Evolutionary conservation across 768 basidiomycete species (phyloP).

Genomic region (Psilocybe azurescens): DNA sequence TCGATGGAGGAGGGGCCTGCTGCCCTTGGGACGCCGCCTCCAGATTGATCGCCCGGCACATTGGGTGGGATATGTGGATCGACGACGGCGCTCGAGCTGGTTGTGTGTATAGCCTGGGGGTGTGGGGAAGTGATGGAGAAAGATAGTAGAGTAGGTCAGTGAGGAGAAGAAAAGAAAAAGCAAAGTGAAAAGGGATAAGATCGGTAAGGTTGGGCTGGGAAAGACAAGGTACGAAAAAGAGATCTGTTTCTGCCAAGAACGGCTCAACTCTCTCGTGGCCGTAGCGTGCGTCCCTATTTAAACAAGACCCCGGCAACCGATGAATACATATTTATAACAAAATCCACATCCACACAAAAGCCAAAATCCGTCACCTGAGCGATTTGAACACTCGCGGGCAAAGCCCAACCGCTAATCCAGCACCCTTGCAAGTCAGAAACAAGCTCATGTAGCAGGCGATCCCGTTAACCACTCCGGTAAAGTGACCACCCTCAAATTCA

Average conservation of each 20-base stretch:
- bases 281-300: conserved; percentile 42
- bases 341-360: neutral
- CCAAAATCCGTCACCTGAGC: conserved; percentile 33
- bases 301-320: conserved; percentile 20
- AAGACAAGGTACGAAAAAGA: neutral
- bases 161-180: too few species aligned
- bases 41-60: neutral
- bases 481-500: conserved; percentile 54
- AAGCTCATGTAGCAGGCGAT: conserved; percentile 64
- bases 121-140: too few species aligned
- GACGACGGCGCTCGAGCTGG: neutral
- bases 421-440: neutral
- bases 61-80: conserved; percentile 10
- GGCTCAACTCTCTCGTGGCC: conserved; percentile 43
- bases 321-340: neutral
- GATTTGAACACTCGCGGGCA: conserved; percentile 36
- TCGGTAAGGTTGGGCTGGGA: neutral
- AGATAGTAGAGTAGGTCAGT: too few species aligned
- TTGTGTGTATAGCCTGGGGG: too few species aligned
- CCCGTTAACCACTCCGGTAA: conserved; percentile 96
- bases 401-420: conserved; percentile 27
- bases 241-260: conserved; percentile 34
- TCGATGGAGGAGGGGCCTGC: neutral
- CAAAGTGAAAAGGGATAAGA: conserved; percentile 31
- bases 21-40: conserved; percentile 4